A percentile compares a stretch with the other conserved stretches of the same genome.
Evolutionary conservation across 176 grass and related monocot species (phyloP).

Genomic region (Aegilops tauschii): DNA sequence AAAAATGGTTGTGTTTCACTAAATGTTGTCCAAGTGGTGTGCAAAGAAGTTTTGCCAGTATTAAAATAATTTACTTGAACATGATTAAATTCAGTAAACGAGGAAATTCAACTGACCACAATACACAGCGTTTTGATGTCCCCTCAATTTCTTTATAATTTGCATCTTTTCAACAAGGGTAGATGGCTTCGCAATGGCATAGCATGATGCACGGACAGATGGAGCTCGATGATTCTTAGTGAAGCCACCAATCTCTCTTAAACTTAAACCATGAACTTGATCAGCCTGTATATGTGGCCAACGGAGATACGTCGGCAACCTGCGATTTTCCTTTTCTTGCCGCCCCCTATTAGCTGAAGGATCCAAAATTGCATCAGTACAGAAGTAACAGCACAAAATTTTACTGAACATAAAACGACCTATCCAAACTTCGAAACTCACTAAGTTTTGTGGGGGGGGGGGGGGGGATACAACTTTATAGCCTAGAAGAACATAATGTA

Average conservation of each 20-base stretch:
- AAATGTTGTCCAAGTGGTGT: not conserved
- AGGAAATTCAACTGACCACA: slow-evolving; percentile 74
- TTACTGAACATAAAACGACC: not conserved
- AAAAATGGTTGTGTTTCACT: not conserved
- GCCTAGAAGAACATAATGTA: not conserved
- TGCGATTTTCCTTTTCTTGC: slow-evolving; percentile 51
- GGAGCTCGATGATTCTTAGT: slow-evolving; percentile 81
- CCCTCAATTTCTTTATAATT: slow-evolving; percentile 88
- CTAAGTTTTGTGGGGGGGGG: not conserved
- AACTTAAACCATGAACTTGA: slow-evolving; percentile 83
- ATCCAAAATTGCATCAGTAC: not conserved
- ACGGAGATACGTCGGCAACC: slow-evolving; percentile 67
- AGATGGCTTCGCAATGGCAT: slow-evolving; percentile 93
- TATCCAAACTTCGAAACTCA: slow-evolving; percentile 9
- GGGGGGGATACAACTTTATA: not conserved
- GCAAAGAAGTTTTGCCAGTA: not conserved
- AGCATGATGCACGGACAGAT: slow-evolving; percentile 89
- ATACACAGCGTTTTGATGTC: slow-evolving; percentile 96
- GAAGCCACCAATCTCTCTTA: slow-evolving; percentile 98
- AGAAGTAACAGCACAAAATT: not conserved
- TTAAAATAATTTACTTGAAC: not conserved
- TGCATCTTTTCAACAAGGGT: slow-evolving; percentile 99
- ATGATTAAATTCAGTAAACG: slow-evolving; percentile 16
- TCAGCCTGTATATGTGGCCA: slow-evolving; percentile 97
- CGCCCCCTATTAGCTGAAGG: slow-evolving; percentile 66